Conservation (phyloP, 2,329 filamentous ascomycete species). For the Whalleya microplaca region DNA sequence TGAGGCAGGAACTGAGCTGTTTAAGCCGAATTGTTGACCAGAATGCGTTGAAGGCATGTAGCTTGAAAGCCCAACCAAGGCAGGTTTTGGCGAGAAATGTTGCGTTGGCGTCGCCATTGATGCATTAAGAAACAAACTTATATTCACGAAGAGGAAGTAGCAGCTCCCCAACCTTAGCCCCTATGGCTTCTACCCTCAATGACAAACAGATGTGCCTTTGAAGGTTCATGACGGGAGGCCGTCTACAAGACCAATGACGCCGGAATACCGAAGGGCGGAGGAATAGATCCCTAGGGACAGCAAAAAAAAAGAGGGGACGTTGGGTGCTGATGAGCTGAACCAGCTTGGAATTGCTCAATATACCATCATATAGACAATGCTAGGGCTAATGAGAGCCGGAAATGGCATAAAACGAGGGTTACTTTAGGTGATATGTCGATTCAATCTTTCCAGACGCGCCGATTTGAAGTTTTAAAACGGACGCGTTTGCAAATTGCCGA, state of each 20-base stretch:
- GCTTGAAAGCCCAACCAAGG: neutral
- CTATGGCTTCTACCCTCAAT: no score
- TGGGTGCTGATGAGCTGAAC: neutral
- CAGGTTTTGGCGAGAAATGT: no score
- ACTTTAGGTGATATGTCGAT: neutral
- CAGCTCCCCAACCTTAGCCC: no score
- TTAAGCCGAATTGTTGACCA: neutral
- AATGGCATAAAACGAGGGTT: neutral
- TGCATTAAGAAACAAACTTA: no score
- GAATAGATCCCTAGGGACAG: no score
- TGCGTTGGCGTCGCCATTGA: no score
- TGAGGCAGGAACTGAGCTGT: neutral
- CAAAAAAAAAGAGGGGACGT: neutral
- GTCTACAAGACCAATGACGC: neutral
- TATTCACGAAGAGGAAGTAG: no score
- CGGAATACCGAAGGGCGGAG: neutral
- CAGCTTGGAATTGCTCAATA: neutral
- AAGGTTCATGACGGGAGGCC: no score
- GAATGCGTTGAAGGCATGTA: neutral
- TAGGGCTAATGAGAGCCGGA: neutral
- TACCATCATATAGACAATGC: neutral
- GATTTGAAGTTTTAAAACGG: neutral
- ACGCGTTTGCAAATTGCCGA: neutral
- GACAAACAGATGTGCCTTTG: no score
- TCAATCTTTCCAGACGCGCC: neutral